Evolutionary conservation across 2,329 filamentous ascomycete genomes (phyloP), one percentile per base, ranked within the genome.

Genomic region (Penicillium vulpinum): DNA sequence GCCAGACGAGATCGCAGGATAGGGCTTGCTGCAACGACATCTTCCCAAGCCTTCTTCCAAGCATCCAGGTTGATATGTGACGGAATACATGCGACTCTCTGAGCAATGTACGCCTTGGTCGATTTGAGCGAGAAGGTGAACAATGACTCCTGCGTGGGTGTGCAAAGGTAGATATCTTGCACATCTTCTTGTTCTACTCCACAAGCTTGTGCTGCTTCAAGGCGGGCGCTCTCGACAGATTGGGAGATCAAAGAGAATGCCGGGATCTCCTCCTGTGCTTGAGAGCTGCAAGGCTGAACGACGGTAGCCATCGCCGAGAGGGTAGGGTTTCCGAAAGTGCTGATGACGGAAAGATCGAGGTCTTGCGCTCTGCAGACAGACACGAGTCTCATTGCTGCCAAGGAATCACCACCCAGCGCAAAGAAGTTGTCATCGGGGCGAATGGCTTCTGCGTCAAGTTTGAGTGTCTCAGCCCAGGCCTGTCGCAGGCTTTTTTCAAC

Each of bases 1-100:
- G 72, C 71, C n/a, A 78, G 60, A 8, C 78, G 74, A 8, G 78
- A 81, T 18, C 80, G 77, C 28, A 82, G 67, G 26, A 82, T 79
- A 26, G 77, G 75, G 39, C 69, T 71, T 41, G 71, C 68, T 16
- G 70, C 56, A 2, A 79, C 72, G 3, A 77, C 74, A 7, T 67
- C 66, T 46, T 78, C 71, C 78, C 79, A 82, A 4, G 79, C 77
- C 5, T 67, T 64, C 52, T 75, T 77, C 71, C 78, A 78, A 8
- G 69, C 68, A 13, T 66, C 64, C 4, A 77, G 26, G 15, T 72
- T 66, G 5, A 79, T 64, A n/a, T 71, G 50, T 0, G 57, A 47
- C 0, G 74, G 71, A 8, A 81, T 73, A 5, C 61, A 63, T 4
- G 76, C 67, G 0, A 79, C 62, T 57, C 77, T 72, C 56, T 80